phyloP scores from a whole-genome alignment of 805 yeast genomes.

The Clavispora vitiphila region DNA sequence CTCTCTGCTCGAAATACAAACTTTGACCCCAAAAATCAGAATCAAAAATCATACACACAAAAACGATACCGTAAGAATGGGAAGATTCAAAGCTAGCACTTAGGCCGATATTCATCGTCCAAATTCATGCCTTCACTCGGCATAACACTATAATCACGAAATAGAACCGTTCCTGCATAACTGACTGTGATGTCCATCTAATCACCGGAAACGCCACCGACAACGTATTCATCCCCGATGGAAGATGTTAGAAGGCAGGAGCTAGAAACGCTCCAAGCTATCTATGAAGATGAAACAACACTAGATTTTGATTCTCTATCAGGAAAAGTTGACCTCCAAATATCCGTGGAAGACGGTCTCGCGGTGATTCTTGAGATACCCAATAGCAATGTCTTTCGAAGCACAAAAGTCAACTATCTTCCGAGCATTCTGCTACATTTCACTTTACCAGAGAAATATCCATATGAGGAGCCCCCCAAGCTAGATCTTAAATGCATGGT shows the following conservation, averaged over 20 bases:
- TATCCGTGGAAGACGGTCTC: conserved; percentile 14
- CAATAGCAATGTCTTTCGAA: neutral
- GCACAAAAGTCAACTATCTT: conserved; percentile 17
- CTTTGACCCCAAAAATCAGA: neutral
- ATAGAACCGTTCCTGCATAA: too few relatives aligned
- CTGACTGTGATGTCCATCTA: too few relatives aligned
- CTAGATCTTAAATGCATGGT: conserved; percentile 25
- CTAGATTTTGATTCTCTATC: conserved; percentile 5
- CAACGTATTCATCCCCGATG: neutral
- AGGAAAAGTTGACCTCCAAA: neutral
- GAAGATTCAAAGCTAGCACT: too few relatives aligned
- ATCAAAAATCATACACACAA: too few relatives aligned
- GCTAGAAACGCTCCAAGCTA: conserved; percentile 35
- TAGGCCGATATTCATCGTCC: too few relatives aligned
- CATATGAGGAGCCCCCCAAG: conserved; percentile 22
- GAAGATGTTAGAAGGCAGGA: conserved; percentile 29
- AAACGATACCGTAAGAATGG: too few relatives aligned
- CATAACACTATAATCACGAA: too few relatives aligned
- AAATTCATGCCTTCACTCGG: too few relatives aligned
- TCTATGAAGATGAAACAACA: conserved; percentile 32
- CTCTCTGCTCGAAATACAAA: neutral
- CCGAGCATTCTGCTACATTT: conserved; percentile 29
- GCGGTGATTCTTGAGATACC: conserved; percentile 6
- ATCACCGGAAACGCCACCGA: too few relatives aligned
- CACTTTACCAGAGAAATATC: conserved; percentile 31